phyloP scores from a whole-genome alignment of 768 basidiomycete species.

The Leccinum arenicola region DNA sequence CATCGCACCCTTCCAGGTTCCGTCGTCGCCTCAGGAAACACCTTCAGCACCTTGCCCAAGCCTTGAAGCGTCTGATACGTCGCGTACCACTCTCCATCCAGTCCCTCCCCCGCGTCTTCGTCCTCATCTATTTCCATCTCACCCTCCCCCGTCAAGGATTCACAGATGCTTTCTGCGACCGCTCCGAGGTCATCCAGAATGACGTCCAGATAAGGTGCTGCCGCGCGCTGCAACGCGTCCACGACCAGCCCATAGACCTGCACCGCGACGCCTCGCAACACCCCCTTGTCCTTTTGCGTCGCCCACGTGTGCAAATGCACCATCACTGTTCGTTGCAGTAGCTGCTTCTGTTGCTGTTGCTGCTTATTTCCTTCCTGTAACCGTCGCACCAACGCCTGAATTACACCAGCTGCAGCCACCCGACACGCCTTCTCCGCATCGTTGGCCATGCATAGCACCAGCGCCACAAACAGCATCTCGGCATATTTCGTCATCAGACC shows the following conservation, averaged over 20 bases:
- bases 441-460: constrained; percentile 92
- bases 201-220: constrained; percentile 40
- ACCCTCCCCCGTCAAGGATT: constrained; percentile 26
- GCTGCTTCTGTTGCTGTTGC: constrained; percentile 46
- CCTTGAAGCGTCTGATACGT: constrained; percentile 78
- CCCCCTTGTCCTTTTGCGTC: constrained; percentile 52
- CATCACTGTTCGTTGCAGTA: constrained; percentile 53
- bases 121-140: constrained; percentile 47
- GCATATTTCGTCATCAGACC: constrained; percentile 73
- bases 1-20: constrained; percentile 55
- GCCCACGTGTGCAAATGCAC: constrained; percentile 82
- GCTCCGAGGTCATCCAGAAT: constrained; percentile 58
- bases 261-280: constrained; percentile 68
- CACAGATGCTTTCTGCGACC: constrained; percentile 14
- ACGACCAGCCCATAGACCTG: constrained; percentile 83
- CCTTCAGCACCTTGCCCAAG: constrained; percentile 58
- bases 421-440: constrained; percentile 89
- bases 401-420: constrained; percentile 80
- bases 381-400: constrained; percentile 72
- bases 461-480: constrained; percentile 85
- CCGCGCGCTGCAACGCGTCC: constrained; percentile 56
- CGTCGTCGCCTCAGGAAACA: constrained; percentile 49
- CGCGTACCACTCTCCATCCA: constrained; percentile 73
- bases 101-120: constrained; percentile 43
- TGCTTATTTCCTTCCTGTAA: constrained; percentile 59